phyloP scores from a whole-genome alignment of 2,329 filamentous ascomycete species.

The Cladosporium phlei region DNA sequence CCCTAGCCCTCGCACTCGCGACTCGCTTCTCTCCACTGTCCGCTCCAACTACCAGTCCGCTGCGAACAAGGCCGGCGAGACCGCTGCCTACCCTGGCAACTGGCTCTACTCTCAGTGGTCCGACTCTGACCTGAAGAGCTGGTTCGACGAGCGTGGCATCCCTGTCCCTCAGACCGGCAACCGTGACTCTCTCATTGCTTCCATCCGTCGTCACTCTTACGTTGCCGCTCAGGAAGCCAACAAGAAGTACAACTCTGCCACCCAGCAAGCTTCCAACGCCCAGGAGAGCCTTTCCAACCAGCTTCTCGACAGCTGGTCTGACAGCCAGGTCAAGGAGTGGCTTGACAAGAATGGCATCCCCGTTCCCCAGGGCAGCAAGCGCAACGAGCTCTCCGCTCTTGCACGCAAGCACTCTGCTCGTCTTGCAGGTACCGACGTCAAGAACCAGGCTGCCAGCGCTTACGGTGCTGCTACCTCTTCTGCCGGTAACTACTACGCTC shows the following conservation, averaged over 20 bases:
- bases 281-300: conserved; percentile 74
- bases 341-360: conserved; percentile 83
- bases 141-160: conserved; percentile 83
- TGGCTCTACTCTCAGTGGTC: conserved; percentile 92
- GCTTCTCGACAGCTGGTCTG: conserved; percentile 84
- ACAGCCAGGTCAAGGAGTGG: conserved; percentile 86
- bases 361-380: conserved; percentile 87
- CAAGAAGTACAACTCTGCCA: conserved; percentile 60
- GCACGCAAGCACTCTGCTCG: conserved; percentile 80
- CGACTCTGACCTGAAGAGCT: conserved; percentile 88
- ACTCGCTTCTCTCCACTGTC: conserved; percentile 70
- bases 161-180: conserved; percentile 76
- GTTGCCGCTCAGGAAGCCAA: conserved; percentile 40
- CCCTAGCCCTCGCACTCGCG: conserved; percentile 80
- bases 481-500: conserved; percentile 70
- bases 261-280: conserved; percentile 52
- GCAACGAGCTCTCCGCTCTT: conserved; percentile 83
- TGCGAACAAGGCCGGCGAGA: conserved; percentile 72
- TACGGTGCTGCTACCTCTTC: conserved; percentile 44
- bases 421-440: conserved; percentile 58
- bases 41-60: conserved; percentile 75
- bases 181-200: conserved; percentile 83
- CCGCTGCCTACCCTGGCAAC: conserved; percentile 81
- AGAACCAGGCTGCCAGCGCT: conserved; percentile 41
- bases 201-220: conserved; percentile 85